phyloP scores from a whole-genome alignment of 306 rosid species.

The Styphnolobium japonicum region DNA sequence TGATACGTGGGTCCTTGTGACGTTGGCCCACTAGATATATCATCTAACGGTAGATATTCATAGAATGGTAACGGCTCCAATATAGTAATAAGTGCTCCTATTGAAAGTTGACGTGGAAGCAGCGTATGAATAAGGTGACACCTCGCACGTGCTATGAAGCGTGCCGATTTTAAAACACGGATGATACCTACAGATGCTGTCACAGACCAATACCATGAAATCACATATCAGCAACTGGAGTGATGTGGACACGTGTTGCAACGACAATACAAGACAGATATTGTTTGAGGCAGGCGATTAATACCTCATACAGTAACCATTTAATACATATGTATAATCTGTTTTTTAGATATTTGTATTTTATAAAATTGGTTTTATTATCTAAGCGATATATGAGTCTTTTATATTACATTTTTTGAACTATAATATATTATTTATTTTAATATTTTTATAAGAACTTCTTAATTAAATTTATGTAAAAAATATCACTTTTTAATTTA shows the following conservation, averaged over 20 bases:
- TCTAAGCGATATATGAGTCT: too few relatives aligned
- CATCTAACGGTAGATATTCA: background rate
- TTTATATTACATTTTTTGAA: too few relatives aligned
- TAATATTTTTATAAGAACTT: too few relatives aligned
- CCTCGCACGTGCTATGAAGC: background rate
- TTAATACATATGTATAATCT: too few relatives aligned
- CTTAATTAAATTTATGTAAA: too few relatives aligned
- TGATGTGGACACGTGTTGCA: background rate
- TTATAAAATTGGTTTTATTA: too few relatives aligned
- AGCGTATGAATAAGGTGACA: background rate
- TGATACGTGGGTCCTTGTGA: background rate
- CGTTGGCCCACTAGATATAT: background rate
- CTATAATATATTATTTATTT: too few relatives aligned
- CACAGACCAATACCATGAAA: background rate
- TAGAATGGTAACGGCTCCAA: background rate
- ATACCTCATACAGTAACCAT: background rate
- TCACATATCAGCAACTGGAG: background rate
- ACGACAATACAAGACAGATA: background rate
- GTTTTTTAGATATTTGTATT: too few relatives aligned
- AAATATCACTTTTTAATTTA: too few relatives aligned
- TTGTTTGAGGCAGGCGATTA: background rate
- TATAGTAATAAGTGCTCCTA: background rate
- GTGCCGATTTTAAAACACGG: too few relatives aligned
- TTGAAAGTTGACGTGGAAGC: background rate
- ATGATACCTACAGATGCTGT: too few relatives aligned